Evolutionary conservation across 164 flowering plant genomes (phyloP), one percentile per base, ranked within the genome.

Genomic region (Santalum album): DNA sequence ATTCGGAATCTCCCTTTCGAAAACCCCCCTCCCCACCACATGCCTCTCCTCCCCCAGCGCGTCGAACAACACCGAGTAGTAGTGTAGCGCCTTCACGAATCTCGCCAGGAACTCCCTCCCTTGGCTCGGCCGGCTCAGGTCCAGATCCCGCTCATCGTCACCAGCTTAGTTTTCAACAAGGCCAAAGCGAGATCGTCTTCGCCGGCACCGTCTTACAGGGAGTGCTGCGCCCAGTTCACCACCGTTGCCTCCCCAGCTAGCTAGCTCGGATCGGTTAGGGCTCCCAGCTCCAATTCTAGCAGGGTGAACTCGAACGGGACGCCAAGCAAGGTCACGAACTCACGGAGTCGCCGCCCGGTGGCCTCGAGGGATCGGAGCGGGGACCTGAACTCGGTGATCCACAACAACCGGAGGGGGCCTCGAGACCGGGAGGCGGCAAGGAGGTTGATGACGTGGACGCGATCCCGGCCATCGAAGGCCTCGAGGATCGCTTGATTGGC

Each of bases 21-120:
- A 71, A 60, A 88, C 55, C 65, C 81, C 86, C 68, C 82, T 86
- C 78, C 87, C 98, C 74, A 87, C 98, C 66, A 55, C 53, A 67
- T 80, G 80, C 66, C 96, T 55, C 65, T 87, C 91, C 36, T 62
- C 35, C 38, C 92, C 98, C 18, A 91, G 55, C 24, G 96, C 89
- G 56, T 91, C 98, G 34, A 91, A 88, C 67, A 91, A 53, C 1
- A 96, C 95, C n/a, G 96, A 88, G 63, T 91, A 91, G 56, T 91
- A 88, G 64, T 88, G 96, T 68, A 91, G 50, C 0, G 98, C 95
- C 68, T 80, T 92, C 55, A 88, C 90, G 44, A 91, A 88, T 52
- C 98, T 51, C 29, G 78, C 87, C 12, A 86, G 43, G 39, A 91
- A 91, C 45, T 73, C 72, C 20, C 88, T 86, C 0, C 74, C 82